Evolutionary conservation across 352 stramenopile genomes (phyloP), one percentile per base, ranked within the genome.

Genomic region (Ophiocytium majus): DNA sequence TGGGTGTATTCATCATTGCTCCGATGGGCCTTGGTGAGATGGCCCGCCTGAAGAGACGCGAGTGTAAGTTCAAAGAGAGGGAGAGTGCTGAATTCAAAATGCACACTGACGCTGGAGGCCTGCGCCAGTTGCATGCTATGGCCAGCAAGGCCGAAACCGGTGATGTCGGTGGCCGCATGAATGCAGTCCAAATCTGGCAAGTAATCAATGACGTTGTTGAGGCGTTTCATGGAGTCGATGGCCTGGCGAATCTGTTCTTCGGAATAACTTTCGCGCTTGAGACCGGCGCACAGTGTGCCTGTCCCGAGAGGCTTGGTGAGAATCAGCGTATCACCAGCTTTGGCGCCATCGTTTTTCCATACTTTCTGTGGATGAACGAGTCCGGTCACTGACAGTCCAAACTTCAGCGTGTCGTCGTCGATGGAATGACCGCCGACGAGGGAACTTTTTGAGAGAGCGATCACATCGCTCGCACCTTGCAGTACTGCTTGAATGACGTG

Each of bases 201-300:
- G n/a, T 23, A 28, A 71, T 71, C 57, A 71, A 71, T 71, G 57
- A 71, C 57, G 28, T 71, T 71, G 28, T 71, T 71, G 57, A 71
- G 57, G 19, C 57, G 57, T 28, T 71, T 71, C 57, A 71, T 71
- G 57, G 57, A 71, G 28, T 23, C 23, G 57, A 71, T 80, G 9
- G 81, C 50, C 9, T 66, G 37, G 1, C 66, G 57, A 71, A 28
- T 28, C 19, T 23, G 19, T 23, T 71, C 63, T n/a, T n/a, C n/a
- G n/a, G n/a, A n/a, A n/a, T n/a, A n/a, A n/a, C n/a, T n/a, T n/a
- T 74, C 89, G 50, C 91, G 80, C 91, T 93, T 93, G 33, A 92
- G 90, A 0, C 88, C 91, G 14, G 91, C 91, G 76, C 93, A 90
- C n/a, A 93, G 31, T 14, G 88, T 88, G 34, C 91, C 91, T 14